Percentiles rank a stretch among this genome's conserved stretches.
Evolutionary conservation across 192 early-diverging fungal genomes (phyloP).

Genomic region (Dimargaris cristalligena): DNA sequence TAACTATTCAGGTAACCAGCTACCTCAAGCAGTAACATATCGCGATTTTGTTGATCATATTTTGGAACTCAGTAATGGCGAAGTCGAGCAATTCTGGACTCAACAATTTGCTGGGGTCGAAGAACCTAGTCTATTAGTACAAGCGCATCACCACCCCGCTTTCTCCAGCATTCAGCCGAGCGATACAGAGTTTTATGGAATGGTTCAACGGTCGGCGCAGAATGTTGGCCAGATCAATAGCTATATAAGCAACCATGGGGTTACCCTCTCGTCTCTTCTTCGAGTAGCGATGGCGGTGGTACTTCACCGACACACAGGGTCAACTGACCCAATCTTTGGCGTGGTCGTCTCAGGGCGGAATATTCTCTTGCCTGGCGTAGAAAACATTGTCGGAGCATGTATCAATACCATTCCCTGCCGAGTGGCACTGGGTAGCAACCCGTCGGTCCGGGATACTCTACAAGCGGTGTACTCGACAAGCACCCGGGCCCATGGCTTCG

Average conservation of each 20-base stretch:
- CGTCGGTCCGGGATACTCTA: not conserved
- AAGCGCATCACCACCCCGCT: not conserved
- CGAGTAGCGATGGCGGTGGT: not conserved
- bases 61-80: not conserved
- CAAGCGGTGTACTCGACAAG: not conserved
- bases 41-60: not conserved
- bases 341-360: constrained; percentile 2
- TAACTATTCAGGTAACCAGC: not conserved
- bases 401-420: constrained; percentile 2
- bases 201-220: not conserved
- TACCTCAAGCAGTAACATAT: not conserved
- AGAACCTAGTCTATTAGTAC: not conserved
- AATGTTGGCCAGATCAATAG: not conserved
- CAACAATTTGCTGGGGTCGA: not conserved
- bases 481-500: not conserved
- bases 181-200: not conserved
- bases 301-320: not conserved
- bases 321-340: not conserved
- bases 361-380: not conserved
- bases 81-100: not conserved
- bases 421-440: not conserved
- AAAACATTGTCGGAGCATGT: not conserved
- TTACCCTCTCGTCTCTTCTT: not conserved
- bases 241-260: not conserved
- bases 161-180: not conserved